Evolutionary conservation across 1,139 yeast genomes (phyloP).

Genomic region (Spathaspora jeffriesii): DNA sequence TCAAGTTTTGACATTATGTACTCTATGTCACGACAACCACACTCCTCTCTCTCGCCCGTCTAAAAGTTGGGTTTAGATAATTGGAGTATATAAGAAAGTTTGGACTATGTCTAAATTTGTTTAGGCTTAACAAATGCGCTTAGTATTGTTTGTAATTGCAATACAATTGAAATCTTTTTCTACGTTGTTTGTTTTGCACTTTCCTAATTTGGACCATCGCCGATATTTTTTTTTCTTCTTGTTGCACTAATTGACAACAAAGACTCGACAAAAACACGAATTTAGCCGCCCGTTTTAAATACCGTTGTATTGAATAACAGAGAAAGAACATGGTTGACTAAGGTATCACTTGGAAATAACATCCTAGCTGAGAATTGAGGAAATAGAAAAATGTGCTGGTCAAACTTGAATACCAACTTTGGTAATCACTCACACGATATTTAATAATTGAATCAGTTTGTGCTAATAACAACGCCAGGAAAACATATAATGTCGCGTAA

Average conservation of each 20-base stretch:
- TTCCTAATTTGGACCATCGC: neutral
- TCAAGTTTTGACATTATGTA: constrained; percentile 14
- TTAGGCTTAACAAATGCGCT: neutral
- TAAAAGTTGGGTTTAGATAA: neutral
- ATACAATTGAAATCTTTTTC: neutral
- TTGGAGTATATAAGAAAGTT: neutral
- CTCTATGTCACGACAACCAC: neutral
- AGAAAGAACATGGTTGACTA: too few relatives aligned
- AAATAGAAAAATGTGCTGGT: too few relatives aligned
- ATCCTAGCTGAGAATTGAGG: too few relatives aligned
- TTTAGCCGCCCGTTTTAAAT: neutral
- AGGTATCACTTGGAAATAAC: too few relatives aligned
- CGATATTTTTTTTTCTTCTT: neutral
- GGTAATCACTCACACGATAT: too few relatives aligned
- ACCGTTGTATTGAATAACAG: too few relatives aligned
- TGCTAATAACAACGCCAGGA: too few relatives aligned
- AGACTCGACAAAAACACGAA: neutral
- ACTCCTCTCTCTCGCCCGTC: neutral
- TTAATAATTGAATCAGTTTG: too few relatives aligned
- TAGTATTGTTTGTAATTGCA: constrained; percentile 1
- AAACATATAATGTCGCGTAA: too few relatives aligned
- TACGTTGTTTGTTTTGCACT: neutral
- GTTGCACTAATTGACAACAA: neutral
- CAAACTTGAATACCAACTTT: too few relatives aligned
- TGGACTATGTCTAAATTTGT: neutral